Evolutionary conservation across 768 basidiomycete genomes (phyloP), one percentile per base, ranked within the genome.

Genomic region (Terana coerulea): DNA sequence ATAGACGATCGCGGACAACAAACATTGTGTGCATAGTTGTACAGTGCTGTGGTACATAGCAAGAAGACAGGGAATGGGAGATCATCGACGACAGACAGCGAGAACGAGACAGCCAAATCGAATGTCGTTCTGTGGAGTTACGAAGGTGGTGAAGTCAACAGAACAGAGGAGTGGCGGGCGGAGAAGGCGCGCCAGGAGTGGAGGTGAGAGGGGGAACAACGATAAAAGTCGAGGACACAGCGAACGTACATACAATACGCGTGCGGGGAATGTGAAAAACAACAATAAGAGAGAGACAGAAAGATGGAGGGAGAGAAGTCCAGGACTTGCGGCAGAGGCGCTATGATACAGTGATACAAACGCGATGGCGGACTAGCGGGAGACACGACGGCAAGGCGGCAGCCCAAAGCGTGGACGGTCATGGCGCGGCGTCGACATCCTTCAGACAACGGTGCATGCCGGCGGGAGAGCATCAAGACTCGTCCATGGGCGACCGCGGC

Each of bases 1-100:
- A n/a, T n/a, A n/a, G n/a, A n/a, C n/a, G n/a, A n/a, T n/a, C n/a
- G n/a, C n/a, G n/a, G n/a, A n/a, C n/a, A n/a, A n/a, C n/a, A n/a
- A n/a, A n/a, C n/a, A n/a, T n/a, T n/a, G n/a, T n/a, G 26, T 54
- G 53, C 53, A 50, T 54, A 54, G 31, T 54, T 37, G 35, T 54
- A 54, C 53, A 54, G 30, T 49, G 47, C 37, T 49, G 45, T 26
- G 37, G 37, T 46, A 53, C 51, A 44, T 26, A 22, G 49, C 26
- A 49, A 35, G 26, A n/a, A 54, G 31, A 25, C 29, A 17, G 22
- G 15, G 35, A 22, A 37, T 14, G 35, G 17, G 36, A 46, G n/a
- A 52, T 31, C 33, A 30, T 30, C 36, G 44, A 53, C 40, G 26
- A 24, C 42, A 25, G 26, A n/a, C 21, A 24, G 24, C 21, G n/a